These are phyloP conservation scores for Candida stauntonica DNA, from an alignment of 805 yeast species.

Conservation along the genomic window DNA sequence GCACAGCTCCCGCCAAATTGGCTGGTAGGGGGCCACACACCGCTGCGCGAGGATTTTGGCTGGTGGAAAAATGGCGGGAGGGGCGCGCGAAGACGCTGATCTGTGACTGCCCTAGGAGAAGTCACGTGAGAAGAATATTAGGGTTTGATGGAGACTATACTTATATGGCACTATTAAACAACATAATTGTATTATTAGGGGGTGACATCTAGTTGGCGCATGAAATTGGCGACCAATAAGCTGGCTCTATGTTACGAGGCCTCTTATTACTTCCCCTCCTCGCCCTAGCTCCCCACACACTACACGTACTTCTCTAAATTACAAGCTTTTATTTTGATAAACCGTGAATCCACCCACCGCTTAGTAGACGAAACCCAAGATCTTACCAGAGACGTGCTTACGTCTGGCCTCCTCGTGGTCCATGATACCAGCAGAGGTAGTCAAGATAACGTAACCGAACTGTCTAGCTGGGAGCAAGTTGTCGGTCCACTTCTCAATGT, in stretches of 20 bases:
- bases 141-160: too few species aligned
- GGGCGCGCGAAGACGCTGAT: background rate
- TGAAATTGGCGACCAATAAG: too few species aligned
- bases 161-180: too few species aligned
- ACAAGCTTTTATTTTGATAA: conserved; percentile 14
- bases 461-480: conserved; percentile 99
- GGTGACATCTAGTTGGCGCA: too few species aligned
- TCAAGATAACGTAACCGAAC: conserved; percentile 95
- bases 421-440: conserved; percentile 99
- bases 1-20: too few species aligned
- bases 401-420: conserved; percentile 99
- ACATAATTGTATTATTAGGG: too few species aligned
- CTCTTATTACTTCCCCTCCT: too few species aligned
- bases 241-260: too few species aligned
- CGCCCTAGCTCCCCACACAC: too few species aligned
- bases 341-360: conserved; percentile 9
- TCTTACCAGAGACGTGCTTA: conserved; percentile 99
- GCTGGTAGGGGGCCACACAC: conserved; percentile 6
- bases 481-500: conserved; percentile 97
- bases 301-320: conserved; percentile 6
- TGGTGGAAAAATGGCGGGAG: too few species aligned
- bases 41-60: background rate
- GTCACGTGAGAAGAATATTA: conserved; percentile 4
- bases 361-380: conserved; percentile 96
- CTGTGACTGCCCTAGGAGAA: conserved; percentile 4